phyloP scores from a whole-genome alignment of 805 yeast species.

The Wickerhamomyces rabaulensis region DNA sequence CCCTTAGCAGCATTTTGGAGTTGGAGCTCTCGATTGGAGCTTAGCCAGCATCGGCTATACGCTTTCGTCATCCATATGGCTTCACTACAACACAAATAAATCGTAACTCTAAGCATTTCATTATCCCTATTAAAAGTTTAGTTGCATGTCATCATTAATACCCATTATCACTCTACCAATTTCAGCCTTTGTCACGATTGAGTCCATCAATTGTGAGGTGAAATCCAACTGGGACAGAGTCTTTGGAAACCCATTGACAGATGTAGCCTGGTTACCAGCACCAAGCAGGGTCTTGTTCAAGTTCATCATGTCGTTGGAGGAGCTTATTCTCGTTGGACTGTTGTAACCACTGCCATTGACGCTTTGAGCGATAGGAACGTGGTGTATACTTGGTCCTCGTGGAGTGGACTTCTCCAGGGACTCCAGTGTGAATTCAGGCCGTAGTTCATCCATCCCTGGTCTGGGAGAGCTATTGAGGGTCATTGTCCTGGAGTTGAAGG shows the following conservation, averaged over 20 bases:
- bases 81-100: neutral
- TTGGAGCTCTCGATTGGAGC: too few relatives aligned
- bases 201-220: slow-evolving; percentile 7
- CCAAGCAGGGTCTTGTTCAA: slow-evolving; percentile 1
- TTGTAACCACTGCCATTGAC: neutral
- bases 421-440: neutral
- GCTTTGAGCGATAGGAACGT: neutral
- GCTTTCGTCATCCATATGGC: too few relatives aligned
- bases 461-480: slow-evolving; percentile 1
- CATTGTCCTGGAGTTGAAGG: neutral
- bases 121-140: neutral
- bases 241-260: neutral
- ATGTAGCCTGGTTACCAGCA: neutral
- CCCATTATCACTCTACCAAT: slow-evolving; percentile 18
- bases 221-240: neutral
- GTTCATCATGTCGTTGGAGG: slow-evolving; percentile 4
- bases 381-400: neutral
- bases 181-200: slow-evolving; percentile 17
- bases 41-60: too few relatives aligned
- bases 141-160: slow-evolving; percentile 7
- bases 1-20: too few relatives aligned
- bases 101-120: neutral
- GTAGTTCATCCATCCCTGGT: neutral
- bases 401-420: neutral
- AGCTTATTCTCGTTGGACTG: slow-evolving; percentile 11